These are phyloP conservation scores for Skeletonema grethae DNA, from an alignment of 108 stramenopile genomes.

Conservation along the genomic window DNA sequence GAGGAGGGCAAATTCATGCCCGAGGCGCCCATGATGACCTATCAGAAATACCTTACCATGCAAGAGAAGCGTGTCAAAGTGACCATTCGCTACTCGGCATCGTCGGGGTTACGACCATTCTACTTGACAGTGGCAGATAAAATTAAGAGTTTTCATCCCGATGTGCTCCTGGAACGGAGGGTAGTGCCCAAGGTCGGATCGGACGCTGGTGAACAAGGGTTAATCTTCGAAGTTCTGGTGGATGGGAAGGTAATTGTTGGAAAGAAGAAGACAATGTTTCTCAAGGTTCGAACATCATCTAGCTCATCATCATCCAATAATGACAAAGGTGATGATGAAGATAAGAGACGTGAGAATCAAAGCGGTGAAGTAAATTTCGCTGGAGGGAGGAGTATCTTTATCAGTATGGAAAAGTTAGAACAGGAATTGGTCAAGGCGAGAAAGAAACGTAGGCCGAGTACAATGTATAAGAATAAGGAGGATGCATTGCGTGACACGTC, in stretches of 20 bases:
- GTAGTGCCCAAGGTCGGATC: conserved; percentile 47
- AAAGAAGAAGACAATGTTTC: conserved; percentile 47
- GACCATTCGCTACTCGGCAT: conserved; percentile 70
- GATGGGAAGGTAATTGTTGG: conserved; percentile 77
- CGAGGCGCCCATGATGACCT: conserved; percentile 54
- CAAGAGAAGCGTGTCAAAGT: conserved; percentile 78
- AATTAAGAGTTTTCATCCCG: conserved; percentile 68
- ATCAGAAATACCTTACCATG: conserved; percentile 70
- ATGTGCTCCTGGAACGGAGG: conserved; percentile 68
- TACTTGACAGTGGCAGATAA: conserved; percentile 79
- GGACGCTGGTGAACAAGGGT: conserved; percentile 27
- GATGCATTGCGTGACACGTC: conserved; percentile 19
- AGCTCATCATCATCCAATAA: conserved; percentile 21
- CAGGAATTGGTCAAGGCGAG: conserved; percentile 74
- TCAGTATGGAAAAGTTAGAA: conserved; percentile 81
- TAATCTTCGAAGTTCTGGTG: conserved; percentile 73
- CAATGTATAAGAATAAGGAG: conserved; percentile 59
- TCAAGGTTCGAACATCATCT: conserved; percentile 28
- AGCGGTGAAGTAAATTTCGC: conserved; percentile 36
- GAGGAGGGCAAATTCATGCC: conserved; percentile 20
- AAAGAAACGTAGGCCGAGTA: conserved; percentile 66
- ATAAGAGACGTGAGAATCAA: conserved; percentile 3
- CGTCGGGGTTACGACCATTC: conserved; percentile 67
- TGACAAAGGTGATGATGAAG: conserved; percentile 21
- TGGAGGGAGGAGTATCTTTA: conserved; percentile 58